Base-by-base conservation (phyloP, 176 grass and related monocot genomes). In the Rhynchospora tenuis region DNA sequence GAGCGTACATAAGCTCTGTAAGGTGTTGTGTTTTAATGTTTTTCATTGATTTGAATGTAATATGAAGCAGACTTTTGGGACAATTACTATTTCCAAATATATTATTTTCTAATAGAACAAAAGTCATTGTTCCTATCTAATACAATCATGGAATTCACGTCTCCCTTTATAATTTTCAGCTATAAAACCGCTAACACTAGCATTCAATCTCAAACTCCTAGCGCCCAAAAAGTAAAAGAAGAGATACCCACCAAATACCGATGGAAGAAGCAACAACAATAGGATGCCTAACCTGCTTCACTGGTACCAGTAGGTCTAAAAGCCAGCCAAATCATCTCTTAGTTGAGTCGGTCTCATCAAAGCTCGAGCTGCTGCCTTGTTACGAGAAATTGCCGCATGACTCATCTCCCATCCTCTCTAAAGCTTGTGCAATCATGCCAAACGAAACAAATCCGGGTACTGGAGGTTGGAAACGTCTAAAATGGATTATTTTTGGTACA, bases 271-370 rank as follows among this genome's bases (percentile, higher is more conserved):
- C 42, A 52, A 82, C 59, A 17, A 27, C 15, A 47, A 82, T 82
- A 48, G 80, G 80, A 65, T 82, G 80, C 59, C 42, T 82, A 50
- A 47, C 61, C 42, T 82, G 80, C 20, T 82, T 82, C 59, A 67
- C 80, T 48, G 60, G 60, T 64, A 82, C 11, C 59, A 64, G 33
- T 47, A 44, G 59, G 23, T 64, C 80, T 3, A 82, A 24, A 22
- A 66, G 13, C 22, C 11, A 19, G 0, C 59, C 33, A 10, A 65
- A 82, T 65, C 44, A 4, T 26, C 56, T 82, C 38, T 14, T 82
- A 46, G 14, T 82, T 12, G 61, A 82, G 11, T 82, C 79, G 6
- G 19, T 48, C 60, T 82, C 79, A 16, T 65, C 61, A 17, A 47
- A 82, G 14, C 5, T 66, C 3, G 56, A 82, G 22, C 24, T 33